These are phyloP conservation scores for Prinsepia uniflora DNA, from an alignment of 306 rosid species.

Conservation along the genomic window DNA sequence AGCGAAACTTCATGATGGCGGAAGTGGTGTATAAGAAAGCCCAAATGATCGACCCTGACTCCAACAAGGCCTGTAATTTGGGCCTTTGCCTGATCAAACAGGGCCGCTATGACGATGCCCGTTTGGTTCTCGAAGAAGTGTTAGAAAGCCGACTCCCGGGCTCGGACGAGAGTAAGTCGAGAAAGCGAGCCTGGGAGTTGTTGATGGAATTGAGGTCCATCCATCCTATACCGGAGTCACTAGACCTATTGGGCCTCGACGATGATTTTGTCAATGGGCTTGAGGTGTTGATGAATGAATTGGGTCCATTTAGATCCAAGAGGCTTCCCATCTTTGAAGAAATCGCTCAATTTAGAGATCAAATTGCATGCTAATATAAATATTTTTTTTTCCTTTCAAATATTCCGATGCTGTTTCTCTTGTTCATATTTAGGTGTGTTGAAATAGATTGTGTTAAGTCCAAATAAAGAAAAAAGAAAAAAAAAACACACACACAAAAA, in stretches of 20 bases:
- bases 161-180: constrained; percentile 23
- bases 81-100: constrained; percentile 37
- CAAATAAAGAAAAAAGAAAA: background rate
- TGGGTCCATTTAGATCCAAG: constrained; percentile 40
- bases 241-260: constrained; percentile 29
- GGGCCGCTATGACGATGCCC: constrained; percentile 30
- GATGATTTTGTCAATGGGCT: constrained; percentile 43
- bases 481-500: background rate
- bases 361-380: constrained; percentile 32
- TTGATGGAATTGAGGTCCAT: constrained; percentile 21
- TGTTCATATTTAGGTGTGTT: constrained; percentile 4
- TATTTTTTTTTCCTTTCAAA: too few relatives aligned
- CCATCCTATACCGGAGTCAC: background rate
- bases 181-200: constrained; percentile 30
- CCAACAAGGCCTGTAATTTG: constrained; percentile 43
- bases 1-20: constrained; percentile 41
- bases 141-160: constrained; percentile 29
- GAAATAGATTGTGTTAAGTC: background rate
- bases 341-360: constrained; percentile 42
- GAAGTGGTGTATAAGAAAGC: constrained; percentile 44
- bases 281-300: constrained; percentile 34
- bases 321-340: constrained; percentile 52
- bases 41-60: constrained; percentile 47
- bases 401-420: background rate
- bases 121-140: constrained; percentile 28